Base-by-base conservation (phyloP, 768 basidiomycete genomes). In the Botryobasidium botryosum region DNA sequence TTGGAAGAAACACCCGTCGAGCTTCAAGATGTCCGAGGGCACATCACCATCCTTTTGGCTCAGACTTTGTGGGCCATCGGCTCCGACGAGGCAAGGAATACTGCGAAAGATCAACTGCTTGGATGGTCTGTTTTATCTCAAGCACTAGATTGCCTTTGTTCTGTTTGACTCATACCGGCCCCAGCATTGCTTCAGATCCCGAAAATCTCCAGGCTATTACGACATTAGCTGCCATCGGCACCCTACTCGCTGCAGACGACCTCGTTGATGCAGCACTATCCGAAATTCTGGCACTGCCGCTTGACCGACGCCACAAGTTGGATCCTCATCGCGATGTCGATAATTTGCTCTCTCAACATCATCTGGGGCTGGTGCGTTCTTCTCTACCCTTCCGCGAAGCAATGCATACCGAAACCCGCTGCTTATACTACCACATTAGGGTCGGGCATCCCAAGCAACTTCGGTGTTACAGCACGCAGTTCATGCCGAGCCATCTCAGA, bases 181-280 rank as follows among this genome's bases (percentile, higher is more conserved):
- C 17, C 52, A 92, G 90, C 54, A 79, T 94, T 51, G 68, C 77
- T 0, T 60, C 68, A 21, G 83, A 92, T 56, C 70, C 79, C 0
- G 79, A 79, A 49, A 85, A 90, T 55, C 57, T 88, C 40, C 67
- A 71, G 44, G 86, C 85, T 1, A 81, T 92, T 58, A 83, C 79
- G 37, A 71, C 77, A 0, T 70, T 96, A 1, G 82, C 83, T 1
- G 82, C 81, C n/a, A 87, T 94, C 74, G 88, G 85, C 8, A 75
- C 88, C 45, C 61, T 90, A 13, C 56, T 55, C 5, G 47, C 48
- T 27, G 88, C 92, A 53, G 76, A 80, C 27, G 70, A 68, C 28
- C 68, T 94, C 17, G 68, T 90, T 21, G 85, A 91, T 57, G 90
- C 88, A 1, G 81, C 87, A 0, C 62, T 91, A 10, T 77, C 81